Evolutionary conservation across 257 asterid species (phyloP).

Genomic region (Nicotiana benthamiana): DNA sequence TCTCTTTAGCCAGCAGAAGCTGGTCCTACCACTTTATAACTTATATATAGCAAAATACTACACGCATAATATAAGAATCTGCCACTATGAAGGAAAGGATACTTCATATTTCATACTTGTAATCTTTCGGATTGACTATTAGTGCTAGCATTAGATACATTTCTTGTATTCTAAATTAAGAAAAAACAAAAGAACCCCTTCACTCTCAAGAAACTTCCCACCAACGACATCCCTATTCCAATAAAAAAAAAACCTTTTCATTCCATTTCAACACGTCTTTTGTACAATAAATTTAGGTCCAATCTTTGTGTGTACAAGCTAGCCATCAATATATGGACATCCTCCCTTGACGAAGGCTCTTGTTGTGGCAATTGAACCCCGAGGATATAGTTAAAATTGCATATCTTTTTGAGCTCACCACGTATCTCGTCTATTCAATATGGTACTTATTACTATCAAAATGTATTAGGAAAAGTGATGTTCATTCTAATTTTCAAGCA

Average conservation of each 20-base stretch:
- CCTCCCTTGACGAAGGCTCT: too few relatives aligned
- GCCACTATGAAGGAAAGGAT: neutral
- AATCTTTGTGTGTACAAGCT: too few relatives aligned
- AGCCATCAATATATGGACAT: too few relatives aligned
- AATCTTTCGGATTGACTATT: neutral
- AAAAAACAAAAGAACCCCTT: neutral
- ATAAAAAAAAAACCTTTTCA: neutral
- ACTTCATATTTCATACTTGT: neutral
- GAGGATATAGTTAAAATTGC: too few relatives aligned
- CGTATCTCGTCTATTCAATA: too few relatives aligned
- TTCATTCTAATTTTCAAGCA: too few relatives aligned
- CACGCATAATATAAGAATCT: neutral
- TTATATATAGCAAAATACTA: neutral
- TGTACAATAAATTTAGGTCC: neutral
- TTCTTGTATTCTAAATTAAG: neutral
- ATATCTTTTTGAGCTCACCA: too few relatives aligned
- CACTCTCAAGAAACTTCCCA: conserved; percentile 11
- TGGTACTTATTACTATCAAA: too few relatives aligned
- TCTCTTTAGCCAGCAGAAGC: neutral
- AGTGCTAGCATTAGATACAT: neutral
- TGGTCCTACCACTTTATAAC: neutral
- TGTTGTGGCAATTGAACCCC: too few relatives aligned
- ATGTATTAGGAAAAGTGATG: too few relatives aligned
- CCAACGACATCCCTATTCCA: conserved; percentile 2
- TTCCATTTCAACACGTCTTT: neutral